Conservation (phyloP, 2,329 filamentous ascomycete species). For the Colletotrichum sp. region DNA sequence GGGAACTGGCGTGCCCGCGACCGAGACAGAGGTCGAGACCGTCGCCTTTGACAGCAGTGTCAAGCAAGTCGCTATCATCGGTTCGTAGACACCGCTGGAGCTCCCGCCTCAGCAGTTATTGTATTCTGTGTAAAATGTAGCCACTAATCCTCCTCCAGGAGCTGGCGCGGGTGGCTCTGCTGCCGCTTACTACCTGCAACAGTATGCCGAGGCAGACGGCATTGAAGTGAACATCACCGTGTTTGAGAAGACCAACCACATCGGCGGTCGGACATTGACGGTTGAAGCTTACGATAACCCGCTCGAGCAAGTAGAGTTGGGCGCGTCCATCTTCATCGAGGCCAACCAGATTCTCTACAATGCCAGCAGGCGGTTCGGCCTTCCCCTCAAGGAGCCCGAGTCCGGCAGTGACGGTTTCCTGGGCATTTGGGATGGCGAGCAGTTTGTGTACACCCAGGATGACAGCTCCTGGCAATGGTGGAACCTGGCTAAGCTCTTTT, state of each 20-base stretch:
- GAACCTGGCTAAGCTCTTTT: conserved; percentile 79
- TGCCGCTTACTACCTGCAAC: conserved; percentile 79
- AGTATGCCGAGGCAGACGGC: conserved; percentile 68
- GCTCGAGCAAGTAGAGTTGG: conserved; percentile 77
- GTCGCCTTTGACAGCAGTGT: conserved; percentile 2
- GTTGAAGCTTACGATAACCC: conserved; percentile 77
- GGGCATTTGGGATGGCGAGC: conserved; percentile 83
- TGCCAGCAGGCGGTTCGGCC: conserved; percentile 73
- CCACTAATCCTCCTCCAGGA: conserved; percentile 54
- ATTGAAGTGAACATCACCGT: conserved; percentile 80
- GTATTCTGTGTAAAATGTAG: background rate
- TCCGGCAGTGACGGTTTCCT: conserved; percentile 59
- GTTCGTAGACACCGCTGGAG: conserved; percentile 19
- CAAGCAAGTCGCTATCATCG: conserved; percentile 32
- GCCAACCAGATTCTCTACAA: conserved; percentile 83
- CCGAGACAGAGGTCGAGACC: conserved; percentile 2
- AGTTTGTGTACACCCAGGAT: conserved; percentile 72
- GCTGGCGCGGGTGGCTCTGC: conserved; percentile 90
- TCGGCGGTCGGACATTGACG: conserved; percentile 89
- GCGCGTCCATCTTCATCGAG: conserved; percentile 89
- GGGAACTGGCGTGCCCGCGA: conserved; percentile 12
- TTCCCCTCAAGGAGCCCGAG: conserved; percentile 57
- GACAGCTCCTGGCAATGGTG: conserved; percentile 73
- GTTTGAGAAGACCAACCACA: conserved; percentile 77
- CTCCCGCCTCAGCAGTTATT: background rate